phyloP scores from a whole-genome alignment of 345 rosid genomes.

The Melastoma malabathricum region DNA sequence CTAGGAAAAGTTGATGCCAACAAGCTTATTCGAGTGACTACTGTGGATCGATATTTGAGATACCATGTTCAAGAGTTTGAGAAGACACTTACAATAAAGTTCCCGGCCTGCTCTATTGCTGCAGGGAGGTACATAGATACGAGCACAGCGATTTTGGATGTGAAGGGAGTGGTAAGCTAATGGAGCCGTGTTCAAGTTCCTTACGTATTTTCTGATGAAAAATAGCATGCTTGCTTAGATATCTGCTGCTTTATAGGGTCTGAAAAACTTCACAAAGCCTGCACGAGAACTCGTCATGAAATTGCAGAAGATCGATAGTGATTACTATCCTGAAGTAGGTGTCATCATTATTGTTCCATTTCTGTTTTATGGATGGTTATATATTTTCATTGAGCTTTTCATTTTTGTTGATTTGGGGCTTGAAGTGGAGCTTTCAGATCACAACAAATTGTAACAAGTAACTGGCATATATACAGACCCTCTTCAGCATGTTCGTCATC shows the following conservation, averaged over 20 bases:
- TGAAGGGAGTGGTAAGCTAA: constrained; percentile 49
- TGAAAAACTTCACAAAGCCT: constrained; percentile 60
- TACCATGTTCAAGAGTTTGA: constrained; percentile 50
- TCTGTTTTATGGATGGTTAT: no score
- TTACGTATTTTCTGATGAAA: no score
- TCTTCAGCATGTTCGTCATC: constrained; percentile 71
- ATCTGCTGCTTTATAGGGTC: constrained; percentile 31
- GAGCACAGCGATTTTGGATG: constrained; percentile 47
- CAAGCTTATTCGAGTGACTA: constrained; percentile 28
- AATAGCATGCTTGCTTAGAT: no score
- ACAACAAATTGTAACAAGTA: not conserved
- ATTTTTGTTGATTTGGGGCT: not conserved
- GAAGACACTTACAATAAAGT: constrained; percentile 34
- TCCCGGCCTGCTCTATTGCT: constrained; percentile 44
- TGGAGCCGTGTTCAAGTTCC: not conserved
- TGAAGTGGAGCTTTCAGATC: not conserved
- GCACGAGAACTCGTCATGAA: constrained; percentile 73
- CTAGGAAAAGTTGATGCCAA: constrained; percentile 44
- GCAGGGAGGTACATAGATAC: constrained; percentile 48
- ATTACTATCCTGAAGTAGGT: constrained; percentile 87
- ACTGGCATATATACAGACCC: constrained; percentile 44
- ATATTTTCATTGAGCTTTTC: not conserved
- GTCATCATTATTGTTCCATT: not conserved
- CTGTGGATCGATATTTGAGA: constrained; percentile 31
- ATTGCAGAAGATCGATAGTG: constrained; percentile 81